Conservation (phyloP, 805 yeast genomes). For the Metschnikowia gelsemii region DNA sequence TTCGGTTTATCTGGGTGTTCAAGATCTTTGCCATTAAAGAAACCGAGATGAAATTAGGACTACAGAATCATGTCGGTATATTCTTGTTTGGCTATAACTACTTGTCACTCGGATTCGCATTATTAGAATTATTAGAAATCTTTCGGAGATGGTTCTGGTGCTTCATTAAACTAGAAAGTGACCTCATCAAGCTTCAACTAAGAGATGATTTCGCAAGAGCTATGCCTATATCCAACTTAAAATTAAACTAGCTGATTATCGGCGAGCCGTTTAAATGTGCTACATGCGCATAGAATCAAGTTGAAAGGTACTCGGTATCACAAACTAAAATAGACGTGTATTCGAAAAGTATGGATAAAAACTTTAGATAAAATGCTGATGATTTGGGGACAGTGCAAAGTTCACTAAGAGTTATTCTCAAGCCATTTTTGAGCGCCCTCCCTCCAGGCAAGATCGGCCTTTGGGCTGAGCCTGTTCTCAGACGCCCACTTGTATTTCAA, state of each 20-base stretch:
- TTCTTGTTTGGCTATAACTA: slow-evolving; percentile 39
- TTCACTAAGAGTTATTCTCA: slow-evolving; percentile 22
- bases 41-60: slow-evolving; percentile 21
- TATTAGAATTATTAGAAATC: slow-evolving; percentile 71
- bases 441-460: slow-evolving; percentile 50
- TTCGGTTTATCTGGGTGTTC: slow-evolving; percentile 78
- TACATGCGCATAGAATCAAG: background rate
- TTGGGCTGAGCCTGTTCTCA: slow-evolving; percentile 45
- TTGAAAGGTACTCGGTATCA: background rate
- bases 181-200: slow-evolving; percentile 43
- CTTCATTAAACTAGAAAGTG: slow-evolving; percentile 78
- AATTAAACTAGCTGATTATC: slow-evolving; percentile 4
- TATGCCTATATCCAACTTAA: slow-evolving; percentile 16
- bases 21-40: slow-evolving; percentile 44
- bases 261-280: background rate
- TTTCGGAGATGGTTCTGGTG: slow-evolving; percentile 90
- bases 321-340: slow-evolving; percentile 5
- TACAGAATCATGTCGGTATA: slow-evolving; percentile 19
- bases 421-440: slow-evolving; percentile 46
- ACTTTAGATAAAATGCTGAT: slow-evolving; percentile 2
- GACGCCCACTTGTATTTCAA: slow-evolving; percentile 41
- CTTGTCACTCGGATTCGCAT: slow-evolving; percentile 56
- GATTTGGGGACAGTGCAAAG: background rate
- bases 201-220: slow-evolving; percentile 19
- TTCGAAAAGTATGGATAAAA: slow-evolving; percentile 5